Base-by-base conservation (phyloP, 345 rosid species). In the Gynandropsis gynandra region DNA sequence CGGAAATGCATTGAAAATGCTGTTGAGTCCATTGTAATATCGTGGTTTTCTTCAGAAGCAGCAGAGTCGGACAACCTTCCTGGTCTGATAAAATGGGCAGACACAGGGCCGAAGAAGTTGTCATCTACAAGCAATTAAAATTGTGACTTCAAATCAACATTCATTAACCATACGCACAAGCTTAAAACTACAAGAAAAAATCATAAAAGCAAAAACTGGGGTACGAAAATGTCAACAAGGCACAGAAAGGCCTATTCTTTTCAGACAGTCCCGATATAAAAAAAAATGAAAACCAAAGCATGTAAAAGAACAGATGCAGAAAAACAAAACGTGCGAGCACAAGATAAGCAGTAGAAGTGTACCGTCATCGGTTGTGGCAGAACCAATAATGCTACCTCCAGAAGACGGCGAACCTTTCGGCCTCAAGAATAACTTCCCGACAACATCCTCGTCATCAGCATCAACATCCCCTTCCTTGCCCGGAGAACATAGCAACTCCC, bases 1-100 rank as follows among this genome's bases (percentile, higher is more conserved):
- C 72, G 79, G 56, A 70, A 92, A 73, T 92, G 95, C 88, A 92
- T 73, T 1, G 98, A 87, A 63, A 92, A 92, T 38, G 81, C 82
- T 0, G 96, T 84, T 2, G 98, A 87, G 67, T 92, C 98, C 98
- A 92, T 87, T 0, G 96, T 92, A 14, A 82, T 27, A 34, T 92
- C 98, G 42, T 78, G 80, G 57, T 74, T 74, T 42, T 79, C 86
- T 64, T 85, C 86, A 10, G 94, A 76, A 9, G 77, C 76, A 35
- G 76, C 74, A 61, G 82, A 62, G 43, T 80, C 95, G 6, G 86
- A 92, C 14, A 82, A 62, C 55, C 78, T 57, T 34, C 89, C 80
- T 19, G 81, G 85, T 16, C 80, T 78, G 66, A 92, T 87, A 49
- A 92, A 92, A 64, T 71, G 69, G 0, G 95, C 67, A 7, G 92